Percentiles rank a stretch among this genome's conserved stretches.
phyloP scores from a whole-genome alignment of 2,329 filamentous ascomycete genomes.

The Claviceps sp. region DNA sequence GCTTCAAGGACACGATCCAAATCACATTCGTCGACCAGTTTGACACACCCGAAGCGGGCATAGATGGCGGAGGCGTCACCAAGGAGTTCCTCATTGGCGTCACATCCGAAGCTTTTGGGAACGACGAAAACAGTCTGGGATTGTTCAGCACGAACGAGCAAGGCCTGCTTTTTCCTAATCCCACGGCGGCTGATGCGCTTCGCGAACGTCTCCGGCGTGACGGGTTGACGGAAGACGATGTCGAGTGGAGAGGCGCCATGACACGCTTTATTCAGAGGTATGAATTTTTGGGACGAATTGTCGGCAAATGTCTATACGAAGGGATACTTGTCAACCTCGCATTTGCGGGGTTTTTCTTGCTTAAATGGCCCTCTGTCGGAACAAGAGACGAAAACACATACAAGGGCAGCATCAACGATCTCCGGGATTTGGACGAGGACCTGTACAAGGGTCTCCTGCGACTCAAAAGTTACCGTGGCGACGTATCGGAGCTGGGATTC shows the following conservation, averaged over 20 bases:
- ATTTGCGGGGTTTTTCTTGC: slow-evolving; percentile 89
- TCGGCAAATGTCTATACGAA: slow-evolving; percentile 96
- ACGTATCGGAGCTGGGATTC: slow-evolving; percentile 57
- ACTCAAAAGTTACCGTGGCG: slow-evolving; percentile 73
- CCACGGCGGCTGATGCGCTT: slow-evolving; percentile 57
- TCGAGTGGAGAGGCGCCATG: slow-evolving; percentile 44
- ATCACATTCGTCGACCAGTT: slow-evolving; percentile 95
- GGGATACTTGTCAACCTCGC: slow-evolving; percentile 86
- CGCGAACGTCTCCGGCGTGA: slow-evolving; percentile 41
- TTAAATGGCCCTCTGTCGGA: slow-evolving; percentile 81
- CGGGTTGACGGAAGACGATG: slow-evolving; percentile 37
- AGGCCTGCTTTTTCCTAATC: slow-evolving; percentile 81
- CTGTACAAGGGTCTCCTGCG: slow-evolving; percentile 75
- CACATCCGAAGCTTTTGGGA: slow-evolving; percentile 69
- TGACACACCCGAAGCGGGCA: slow-evolving; percentile 74
- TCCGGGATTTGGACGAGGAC: slow-evolving; percentile 80
- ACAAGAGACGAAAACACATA: slow-evolving; percentile 54
- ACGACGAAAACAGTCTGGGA: slow-evolving; percentile 27
- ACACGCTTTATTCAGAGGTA: slow-evolving; percentile 56
- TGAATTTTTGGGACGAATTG: slow-evolving; percentile 82
- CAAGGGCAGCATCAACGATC: slow-evolving; percentile 85
- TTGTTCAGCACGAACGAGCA: slow-evolving; percentile 78
- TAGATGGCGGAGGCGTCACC: slow-evolving; percentile 92
- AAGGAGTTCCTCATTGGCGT: slow-evolving; percentile 92
- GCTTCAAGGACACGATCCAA: slow-evolving; percentile 86